A percentile compares a stretch with the other conserved stretches of the same genome.
These are phyloP conservation scores for Pyricularia pennisetigena DNA, from an alignment of 2,329 filamentous ascomycete genomes.

Conservation along the genomic window DNA sequence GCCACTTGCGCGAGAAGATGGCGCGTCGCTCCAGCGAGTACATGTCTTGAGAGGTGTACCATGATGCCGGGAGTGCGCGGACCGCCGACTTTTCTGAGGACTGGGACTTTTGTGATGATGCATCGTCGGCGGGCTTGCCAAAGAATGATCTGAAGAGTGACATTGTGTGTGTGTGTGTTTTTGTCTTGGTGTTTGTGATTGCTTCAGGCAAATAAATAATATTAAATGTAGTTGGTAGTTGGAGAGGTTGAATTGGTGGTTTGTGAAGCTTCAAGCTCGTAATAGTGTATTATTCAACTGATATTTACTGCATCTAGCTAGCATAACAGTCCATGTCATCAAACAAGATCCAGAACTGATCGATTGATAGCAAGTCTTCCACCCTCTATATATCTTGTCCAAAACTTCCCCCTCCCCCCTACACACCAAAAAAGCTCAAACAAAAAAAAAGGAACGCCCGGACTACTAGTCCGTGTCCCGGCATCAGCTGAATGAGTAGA, in stretches of 20 bases:
- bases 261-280: neutral
- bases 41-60: conserved; percentile 43
- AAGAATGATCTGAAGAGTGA: conserved; percentile 26
- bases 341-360: neutral
- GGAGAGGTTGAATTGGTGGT: too few species aligned
- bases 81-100: conserved; percentile 14
- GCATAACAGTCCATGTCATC: neutral
- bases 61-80: conserved; percentile 35
- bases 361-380: neutral
- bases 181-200: neutral
- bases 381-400: conserved; percentile 1
- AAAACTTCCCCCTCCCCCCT: neutral
- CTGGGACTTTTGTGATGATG: conserved; percentile 2
- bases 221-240: neutral
- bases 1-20: conserved; percentile 48
- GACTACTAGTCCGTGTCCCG: neutral
- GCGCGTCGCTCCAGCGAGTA: conserved; percentile 46
- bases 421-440: neutral
- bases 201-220: neutral
- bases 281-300: neutral
- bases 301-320: neutral
- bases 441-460: neutral
- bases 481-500: neutral
- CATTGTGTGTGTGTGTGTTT: conserved; percentile 12
- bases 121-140: conserved; percentile 15